Evolutionary conservation across 306 rosid genomes (phyloP), one percentile per base, ranked within the genome.

Genomic region (Ceratonia siliqua): DNA sequence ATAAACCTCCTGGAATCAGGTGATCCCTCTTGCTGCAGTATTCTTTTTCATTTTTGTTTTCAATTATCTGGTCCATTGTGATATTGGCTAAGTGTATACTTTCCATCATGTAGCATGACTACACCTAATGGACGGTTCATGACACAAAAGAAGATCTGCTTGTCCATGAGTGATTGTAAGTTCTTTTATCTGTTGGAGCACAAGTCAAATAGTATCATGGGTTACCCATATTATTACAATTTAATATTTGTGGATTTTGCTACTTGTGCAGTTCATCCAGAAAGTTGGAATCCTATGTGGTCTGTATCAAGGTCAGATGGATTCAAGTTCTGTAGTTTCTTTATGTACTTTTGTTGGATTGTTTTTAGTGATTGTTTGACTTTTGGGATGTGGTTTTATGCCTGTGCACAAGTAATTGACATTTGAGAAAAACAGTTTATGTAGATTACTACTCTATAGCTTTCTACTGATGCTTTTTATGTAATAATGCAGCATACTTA

Each of bases 1-100:
- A 85, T 78, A 92, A 95, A 73, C 98, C 98, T 53, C 99, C 99
- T 54, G 99, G 99, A 85, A 95, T 95, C 77, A 95, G 92, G 99
- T 92, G 58, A 71, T 74, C 61, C 70, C 62, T 59, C 50, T 66
- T 36, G 50, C 72, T 78, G 59, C 27, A 14, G 39, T 35, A 39
- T 28, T 62, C 45, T 45, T 70, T n/a, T 22, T 42, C 68, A 24
- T 50, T 75, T 39, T 65, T 61, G 49, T 70, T 63, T 78, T 17
- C 42, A 66, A 43, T 41, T 5, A 55, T 77, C 20, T 35, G 46
- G 38, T 69, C 42, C 35, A 18, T 57, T 69, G 15, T 46, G 38
- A 56, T 71, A 50, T 72, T 82, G 24, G 14, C 72, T 32, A 5
- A 36, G 2, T 63, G 39, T 59, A 20, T 62, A 50, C 63, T 35